A percentile compares a stretch with the other conserved stretches of the same genome.
Conservation (phyloP, 768 basidiomycete species). For the Amanita exitialis region DNA sequence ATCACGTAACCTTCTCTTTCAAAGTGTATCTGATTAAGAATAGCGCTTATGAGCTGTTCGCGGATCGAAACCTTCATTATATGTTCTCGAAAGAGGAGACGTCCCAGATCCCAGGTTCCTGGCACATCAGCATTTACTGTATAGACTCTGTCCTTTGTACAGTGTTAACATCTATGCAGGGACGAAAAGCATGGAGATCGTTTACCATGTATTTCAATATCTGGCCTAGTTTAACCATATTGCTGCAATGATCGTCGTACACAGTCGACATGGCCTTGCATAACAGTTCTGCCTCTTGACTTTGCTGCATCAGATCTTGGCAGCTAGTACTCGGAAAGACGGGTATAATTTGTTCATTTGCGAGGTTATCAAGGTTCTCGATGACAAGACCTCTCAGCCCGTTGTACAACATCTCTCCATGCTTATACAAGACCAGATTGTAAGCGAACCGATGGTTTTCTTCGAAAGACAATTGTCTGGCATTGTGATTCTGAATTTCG, state of each 20-base stretch:
- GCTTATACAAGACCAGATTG: conserved; percentile 84
- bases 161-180: not conserved
- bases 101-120: conserved; percentile 72
- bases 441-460: conserved; percentile 93
- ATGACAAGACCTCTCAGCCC: conserved; percentile 72
- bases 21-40: conserved; percentile 78
- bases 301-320: conserved; percentile 62
- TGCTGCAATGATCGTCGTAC: conserved; percentile 90
- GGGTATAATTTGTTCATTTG: conserved; percentile 66
- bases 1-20: conserved; percentile 90
- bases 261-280: conserved; percentile 75
- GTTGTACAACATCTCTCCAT: conserved; percentile 78
- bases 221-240: conserved; percentile 82
- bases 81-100: conserved; percentile 71
- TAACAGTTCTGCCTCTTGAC: conserved; percentile 76
- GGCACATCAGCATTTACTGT: conserved; percentile 67
- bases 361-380: conserved; percentile 77
- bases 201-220: conserved; percentile 94
- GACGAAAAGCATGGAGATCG: conserved; percentile 6
- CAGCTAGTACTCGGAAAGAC: conserved; percentile 68
- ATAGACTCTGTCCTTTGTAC: conserved; percentile 79
- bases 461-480: conserved; percentile 62
- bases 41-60: conserved; percentile 69
- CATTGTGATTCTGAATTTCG: conserved; percentile 94
- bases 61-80: conserved; percentile 79